Base-by-base conservation (phyloP, 148 eudicot genomes). In the Spergularia marina region DNA sequence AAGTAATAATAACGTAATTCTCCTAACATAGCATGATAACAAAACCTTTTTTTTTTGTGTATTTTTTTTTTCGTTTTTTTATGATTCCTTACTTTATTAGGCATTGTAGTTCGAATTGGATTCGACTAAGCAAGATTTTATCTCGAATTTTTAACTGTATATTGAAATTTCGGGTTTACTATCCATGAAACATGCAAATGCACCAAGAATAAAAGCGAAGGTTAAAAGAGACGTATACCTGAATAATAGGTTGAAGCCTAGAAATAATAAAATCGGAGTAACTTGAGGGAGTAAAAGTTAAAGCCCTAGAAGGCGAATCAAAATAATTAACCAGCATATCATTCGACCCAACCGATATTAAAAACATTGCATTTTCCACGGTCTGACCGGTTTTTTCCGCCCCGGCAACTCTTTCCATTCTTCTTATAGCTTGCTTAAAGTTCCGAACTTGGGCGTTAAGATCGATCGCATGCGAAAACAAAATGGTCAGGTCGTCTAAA, bases 401-500 rank as follows among this genome's bases (percentile, higher is more conserved):
- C 65, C 76, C 83, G 60, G 51, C 71, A 13, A 0, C 15, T 70
- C 39, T 58, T 66, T 55, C 56, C 79, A 80, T 71, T 52, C 83
- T 34, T 15, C 54, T 17, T 66, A 75, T 18, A 14, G 72, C 83
- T 55, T 75, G 30, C 13, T 57, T 0, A 65, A 80, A 80, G 57
- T 65, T 39, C 14, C 12, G 15, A 11, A 76, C 8, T 17, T 80
- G 83, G 15, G 41, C 12, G 25, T 44, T 30, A 10, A 76, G 40
- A 20, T 57, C 72, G 30, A 80, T 41, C 2, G 81, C 78, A 16
- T 15, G 70, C 54, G 81, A 51, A 16, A 74, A 2, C 18, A 9
- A 39, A 13, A 82, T 57, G 10, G 88, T 85, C 4, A 78, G 25
- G 59, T 81, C 79, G 21, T 85, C 88, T 55, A 80, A 74, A 51